These are phyloP conservation scores for Rhizopus sp. DNA, from an alignment of 371 early-diverging fungal species.

Conservation along the genomic window DNA sequence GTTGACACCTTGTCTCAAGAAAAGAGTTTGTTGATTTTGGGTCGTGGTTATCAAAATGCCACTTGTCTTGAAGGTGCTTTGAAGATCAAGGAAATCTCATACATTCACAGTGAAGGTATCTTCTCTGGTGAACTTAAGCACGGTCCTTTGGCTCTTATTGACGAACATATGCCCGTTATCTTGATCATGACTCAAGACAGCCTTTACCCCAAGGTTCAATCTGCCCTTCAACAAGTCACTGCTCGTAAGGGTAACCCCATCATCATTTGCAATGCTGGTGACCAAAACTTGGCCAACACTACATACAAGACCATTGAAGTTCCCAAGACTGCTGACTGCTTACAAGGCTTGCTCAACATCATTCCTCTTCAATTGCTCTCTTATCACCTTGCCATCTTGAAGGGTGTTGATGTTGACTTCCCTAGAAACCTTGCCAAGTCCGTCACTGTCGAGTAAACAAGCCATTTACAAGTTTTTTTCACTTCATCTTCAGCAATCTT, in stretches of 20 bases:
- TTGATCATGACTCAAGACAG: conserved; percentile 50
- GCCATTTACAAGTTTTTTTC: neutral
- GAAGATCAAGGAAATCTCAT: conserved; percentile 99
- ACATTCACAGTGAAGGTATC: conserved; percentile 98
- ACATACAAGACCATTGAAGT: conserved; percentile 87
- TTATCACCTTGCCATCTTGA: conserved; percentile 95
- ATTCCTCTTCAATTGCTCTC: conserved; percentile 97
- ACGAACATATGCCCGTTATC: conserved; percentile 97
- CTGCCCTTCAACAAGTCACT: conserved; percentile 95
- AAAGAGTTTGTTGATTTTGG: conserved; percentile 94
- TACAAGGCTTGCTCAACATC: conserved; percentile 88
- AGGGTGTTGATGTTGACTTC: conserved; percentile 98
- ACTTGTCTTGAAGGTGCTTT: conserved; percentile 99
- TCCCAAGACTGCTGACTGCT: conserved; percentile 91
- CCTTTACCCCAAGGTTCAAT: conserved; percentile 83
- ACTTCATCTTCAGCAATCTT: neutral
- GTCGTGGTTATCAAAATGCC: conserved; percentile 98
- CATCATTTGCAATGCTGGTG: conserved; percentile 93
- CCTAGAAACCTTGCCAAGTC: conserved; percentile 99
- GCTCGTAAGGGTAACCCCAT: conserved; percentile 98
- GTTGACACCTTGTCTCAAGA: conserved; percentile 79
- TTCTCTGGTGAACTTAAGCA: conserved; percentile 99
- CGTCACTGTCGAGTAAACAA: conserved; percentile 72
- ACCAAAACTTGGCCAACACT: conserved; percentile 63
- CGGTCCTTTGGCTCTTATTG: conserved; percentile 99